phyloP scores from a whole-genome alignment of 148 eudicot genomes.

The Amaranthus hypochondriacus region DNA sequence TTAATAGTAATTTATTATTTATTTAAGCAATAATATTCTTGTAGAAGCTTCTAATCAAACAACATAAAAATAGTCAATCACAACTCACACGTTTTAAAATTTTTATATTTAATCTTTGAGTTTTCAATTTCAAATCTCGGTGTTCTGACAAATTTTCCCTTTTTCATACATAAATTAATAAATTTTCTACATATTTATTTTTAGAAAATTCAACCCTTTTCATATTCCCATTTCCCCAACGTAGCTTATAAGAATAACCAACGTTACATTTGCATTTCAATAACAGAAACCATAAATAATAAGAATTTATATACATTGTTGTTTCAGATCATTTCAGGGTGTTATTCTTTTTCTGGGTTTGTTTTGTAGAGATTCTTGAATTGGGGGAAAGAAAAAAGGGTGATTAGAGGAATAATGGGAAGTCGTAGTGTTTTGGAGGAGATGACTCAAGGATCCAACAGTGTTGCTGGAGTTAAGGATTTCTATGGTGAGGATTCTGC shows the following conservation, averaged over 20 bases:
- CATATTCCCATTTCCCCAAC: not conserved
- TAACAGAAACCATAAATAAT: constrained; percentile 3
- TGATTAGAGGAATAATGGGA: constrained; percentile 28
- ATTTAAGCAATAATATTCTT: too few relatives aligned
- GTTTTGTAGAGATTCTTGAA: constrained; percentile 20
- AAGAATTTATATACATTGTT: not conserved
- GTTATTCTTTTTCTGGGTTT: constrained; percentile 14
- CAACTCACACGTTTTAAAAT: too few relatives aligned
- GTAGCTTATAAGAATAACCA: constrained; percentile 8
- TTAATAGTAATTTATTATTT: too few relatives aligned
- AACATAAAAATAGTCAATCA: too few relatives aligned
- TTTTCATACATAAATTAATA: not conserved
- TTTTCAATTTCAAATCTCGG: not conserved
- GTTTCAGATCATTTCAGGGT: not conserved
- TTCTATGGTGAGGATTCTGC: constrained; percentile 81
- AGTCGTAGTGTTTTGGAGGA: constrained; percentile 35
- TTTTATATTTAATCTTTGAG: too few relatives aligned
- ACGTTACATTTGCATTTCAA: not conserved
- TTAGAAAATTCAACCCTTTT: not conserved
- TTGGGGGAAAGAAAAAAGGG: constrained; percentile 25
- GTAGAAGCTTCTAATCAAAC: too few relatives aligned
- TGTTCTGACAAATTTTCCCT: not conserved
- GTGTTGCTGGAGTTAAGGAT: constrained; percentile 58
- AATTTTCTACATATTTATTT: not conserved
- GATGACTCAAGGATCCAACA: constrained; percentile 35